phyloP scores from a whole-genome alignment of 257 asterid genomes.

The Ballota nigra region DNA sequence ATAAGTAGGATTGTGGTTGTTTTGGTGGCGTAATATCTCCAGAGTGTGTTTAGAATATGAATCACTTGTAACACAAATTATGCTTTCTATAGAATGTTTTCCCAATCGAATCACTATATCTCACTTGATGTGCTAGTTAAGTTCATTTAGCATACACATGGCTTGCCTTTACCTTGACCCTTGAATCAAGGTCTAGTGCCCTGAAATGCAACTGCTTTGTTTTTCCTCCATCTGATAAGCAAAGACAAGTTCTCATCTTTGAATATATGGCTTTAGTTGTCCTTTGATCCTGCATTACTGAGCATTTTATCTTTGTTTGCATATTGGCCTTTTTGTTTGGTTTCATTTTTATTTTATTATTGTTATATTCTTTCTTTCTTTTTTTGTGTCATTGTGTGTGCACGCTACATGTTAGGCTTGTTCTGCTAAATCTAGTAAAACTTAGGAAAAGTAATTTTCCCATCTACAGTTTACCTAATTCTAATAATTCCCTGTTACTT shows the following conservation, averaged over 20 bases:
- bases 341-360: too few relatives aligned
- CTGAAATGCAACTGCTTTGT: background rate
- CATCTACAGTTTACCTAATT: background rate
- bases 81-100: background rate
- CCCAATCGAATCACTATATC: background rate
- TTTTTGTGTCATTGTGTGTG: too few relatives aligned
- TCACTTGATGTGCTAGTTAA: background rate
- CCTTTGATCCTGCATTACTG: background rate
- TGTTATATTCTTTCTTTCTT: background rate
- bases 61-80: background rate
- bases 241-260: background rate
- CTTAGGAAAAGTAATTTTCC: background rate
- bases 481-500: background rate
- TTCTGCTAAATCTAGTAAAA: background rate
- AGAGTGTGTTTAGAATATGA: background rate
- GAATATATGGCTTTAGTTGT: background rate
- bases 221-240: conserved; percentile 9
- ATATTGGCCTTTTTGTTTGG: background rate
- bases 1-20: background rate
- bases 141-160: background rate
- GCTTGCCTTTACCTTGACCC: background rate
- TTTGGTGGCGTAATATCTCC: background rate
- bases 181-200: background rate
- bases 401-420: background rate
- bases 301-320: background rate